Percentiles rank a stretch among this genome's conserved stretches.
Evolutionary conservation across 2,329 filamentous ascomycete genomes (phyloP).

Genomic region (Emmonsiellopsis sp.): DNA sequence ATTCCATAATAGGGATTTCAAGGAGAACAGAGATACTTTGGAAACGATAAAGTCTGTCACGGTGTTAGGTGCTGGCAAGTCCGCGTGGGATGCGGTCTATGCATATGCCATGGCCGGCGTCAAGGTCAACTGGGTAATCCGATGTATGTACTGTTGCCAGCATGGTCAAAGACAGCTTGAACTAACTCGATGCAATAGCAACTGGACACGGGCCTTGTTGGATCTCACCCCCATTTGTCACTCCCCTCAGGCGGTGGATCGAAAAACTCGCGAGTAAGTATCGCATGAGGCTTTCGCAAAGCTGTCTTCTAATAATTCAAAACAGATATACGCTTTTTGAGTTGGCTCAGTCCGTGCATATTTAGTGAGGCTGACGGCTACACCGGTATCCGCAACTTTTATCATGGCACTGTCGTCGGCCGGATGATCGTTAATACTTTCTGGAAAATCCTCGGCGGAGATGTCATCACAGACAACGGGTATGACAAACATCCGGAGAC

Average conservation of each 20-base stretch:
- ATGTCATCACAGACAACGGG: constrained; percentile 40
- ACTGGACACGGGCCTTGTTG: constrained; percentile 52
- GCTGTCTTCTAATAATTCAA: not conserved
- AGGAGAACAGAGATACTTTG: constrained; percentile 25
- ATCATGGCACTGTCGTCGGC: constrained; percentile 42
- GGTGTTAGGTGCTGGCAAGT: constrained; percentile 53
- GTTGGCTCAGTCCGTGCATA: constrained; percentile 66
- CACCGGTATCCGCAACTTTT: constrained; percentile 35
- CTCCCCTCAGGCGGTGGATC: constrained; percentile 57
- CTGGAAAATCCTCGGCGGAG: constrained; percentile 44
- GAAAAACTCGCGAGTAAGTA: constrained; percentile 52
- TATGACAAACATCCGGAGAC: constrained; percentile 38
- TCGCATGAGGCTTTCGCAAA: not conserved
- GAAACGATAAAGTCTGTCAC: constrained; percentile 34
- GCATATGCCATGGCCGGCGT: constrained; percentile 43
- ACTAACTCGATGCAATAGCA: constrained; percentile 14
- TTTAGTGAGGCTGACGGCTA: constrained; percentile 60
- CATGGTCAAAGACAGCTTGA: not conserved
- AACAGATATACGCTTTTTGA: constrained; percentile 52
- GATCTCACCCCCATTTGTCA: constrained; percentile 54
- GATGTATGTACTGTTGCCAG: constrained; percentile 16
- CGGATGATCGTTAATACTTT: constrained; percentile 40
- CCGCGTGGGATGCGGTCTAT: constrained; percentile 52
- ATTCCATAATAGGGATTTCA: constrained; percentile 51
- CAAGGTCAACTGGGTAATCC: constrained; percentile 50